Base-by-base conservation (phyloP, 1,284 basidiomycete species). In the Melampsora americana region DNA sequence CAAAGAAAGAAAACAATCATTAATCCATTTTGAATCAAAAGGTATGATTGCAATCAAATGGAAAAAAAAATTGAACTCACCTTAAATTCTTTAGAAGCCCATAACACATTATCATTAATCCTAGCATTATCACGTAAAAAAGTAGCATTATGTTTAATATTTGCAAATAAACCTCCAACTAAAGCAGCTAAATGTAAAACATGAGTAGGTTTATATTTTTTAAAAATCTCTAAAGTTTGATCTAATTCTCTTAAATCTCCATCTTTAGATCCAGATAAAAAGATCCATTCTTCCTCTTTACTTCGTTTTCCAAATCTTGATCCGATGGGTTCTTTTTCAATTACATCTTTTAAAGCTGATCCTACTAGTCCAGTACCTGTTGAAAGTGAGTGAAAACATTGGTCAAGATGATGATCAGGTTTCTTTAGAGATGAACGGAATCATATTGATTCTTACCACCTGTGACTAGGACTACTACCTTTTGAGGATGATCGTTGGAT, bases 121-220 rank as follows among this genome's bases (percentile, higher is more conserved):
- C 92, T 86, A 80, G 90, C 87, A 83, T 95, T 95, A 81, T 95
- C 92, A 50, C 92, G 89, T 30, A 94, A 86, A 86, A 95, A 93
- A 28, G 90, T 46, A 74, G 89, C 91, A 83, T 95, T 94, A 84
- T 89, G 88, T 80, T 90, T 90, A 90, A 94, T 93, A 85, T 95
- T 95, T 80, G 88, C 90, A 86, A 93, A 95, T 39, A 95, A 84
- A 14, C 93, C 93, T 12, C 93, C 92, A 72, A 95, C 92, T 91
- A 81, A 78, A 5, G 81, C 81, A 5, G 81, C 80, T 20, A 82
- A 79, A 84, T 95, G 93, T 80, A 95, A 93, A 79, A 95, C 91
- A 86, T 93, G 90, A 0, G 91, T 94, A 0, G 93, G 92, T 80
- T 90, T 89, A 84, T 94, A 89, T 83, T 91, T 92, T 80, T 91